Conservation (phyloP, 2,329 filamentous ascomycete species). For the Chaetoscypha palmicola region DNA sequence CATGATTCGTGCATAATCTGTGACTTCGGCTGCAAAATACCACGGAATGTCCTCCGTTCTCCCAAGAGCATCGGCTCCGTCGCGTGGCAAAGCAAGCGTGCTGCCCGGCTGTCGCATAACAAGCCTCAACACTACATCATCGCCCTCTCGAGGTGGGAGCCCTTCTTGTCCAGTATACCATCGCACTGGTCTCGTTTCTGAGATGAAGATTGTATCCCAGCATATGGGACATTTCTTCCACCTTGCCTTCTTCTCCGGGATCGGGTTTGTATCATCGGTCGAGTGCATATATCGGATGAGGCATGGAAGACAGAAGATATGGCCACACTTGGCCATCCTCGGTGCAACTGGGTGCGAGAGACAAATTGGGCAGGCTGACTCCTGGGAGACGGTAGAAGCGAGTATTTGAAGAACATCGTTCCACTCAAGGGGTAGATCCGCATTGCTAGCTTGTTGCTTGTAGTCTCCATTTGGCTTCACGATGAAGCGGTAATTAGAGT, state of each 20-base stretch:
- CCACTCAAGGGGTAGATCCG: constrained; percentile 89
- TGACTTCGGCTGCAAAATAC: constrained; percentile 88
- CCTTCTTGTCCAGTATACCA: constrained; percentile 89
- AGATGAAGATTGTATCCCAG: constrained; percentile 87
- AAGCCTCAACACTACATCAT: constrained; percentile 81
- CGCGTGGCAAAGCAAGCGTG: constrained; percentile 80
- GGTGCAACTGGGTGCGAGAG: constrained; percentile 87
- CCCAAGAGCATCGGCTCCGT: constrained; percentile 62
- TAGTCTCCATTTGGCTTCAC: constrained; percentile 80
- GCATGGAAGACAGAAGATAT: constrained; percentile 93
- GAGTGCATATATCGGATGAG: constrained; percentile 94
- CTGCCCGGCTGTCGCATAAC: constrained; percentile 75
- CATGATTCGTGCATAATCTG: constrained; percentile 94
- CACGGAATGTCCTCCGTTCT: constrained; percentile 77
- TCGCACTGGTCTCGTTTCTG: constrained; percentile 79
- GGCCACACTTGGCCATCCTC: constrained; percentile 93
- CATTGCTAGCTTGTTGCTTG: constrained; percentile 70
- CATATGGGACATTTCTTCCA: constrained; percentile 98
- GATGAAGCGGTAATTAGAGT: constrained; percentile 96
- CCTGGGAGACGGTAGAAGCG: constrained; percentile 82
- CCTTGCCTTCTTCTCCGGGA: constrained; percentile 60
- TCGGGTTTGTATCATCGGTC: constrained; percentile 54
- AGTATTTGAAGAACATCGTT: constrained; percentile 83
- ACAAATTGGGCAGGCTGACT: constrained; percentile 87
- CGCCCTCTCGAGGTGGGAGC: constrained; percentile 70